Evolutionary conservation across 176 grass and related monocot genomes (phyloP), one percentile per base, ranked within the genome.

Genomic region (Oryza longistaminata): DNA sequence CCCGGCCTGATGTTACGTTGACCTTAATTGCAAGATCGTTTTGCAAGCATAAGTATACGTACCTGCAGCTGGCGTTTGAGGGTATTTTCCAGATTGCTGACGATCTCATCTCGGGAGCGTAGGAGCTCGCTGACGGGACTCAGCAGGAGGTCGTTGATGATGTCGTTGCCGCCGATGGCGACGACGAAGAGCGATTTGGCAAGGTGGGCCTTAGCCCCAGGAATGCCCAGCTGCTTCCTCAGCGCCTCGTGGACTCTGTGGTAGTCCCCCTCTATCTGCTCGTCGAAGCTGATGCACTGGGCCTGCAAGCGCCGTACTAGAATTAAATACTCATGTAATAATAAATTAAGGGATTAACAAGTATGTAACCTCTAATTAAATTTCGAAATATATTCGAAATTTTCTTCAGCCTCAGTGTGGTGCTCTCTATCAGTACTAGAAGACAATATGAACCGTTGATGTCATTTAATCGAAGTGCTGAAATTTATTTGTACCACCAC

Each of bases 111-210:
- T 2, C 74, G 39, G 27, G 74, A 49, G 22, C 0, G 58, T 34
- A 35, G 42, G 68, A 84, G n/a, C 22, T 84, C 76, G 44, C 45
- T 73, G 73, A 55, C 3, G 0, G 75, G 49, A 62, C 65, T 43
- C 7, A 75, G 74, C 43, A 46, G 76, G 7, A 80, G 82, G 64
- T 84, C 83, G 37, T 75, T 70, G 14, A 93, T 31, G 1, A 97
- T 87, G 43, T 93, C 94, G 70, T 97, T 97, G 85, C 94, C 89
- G 16, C 94, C 89, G 31, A 97, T 90, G 13, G 88, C 75, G 31
- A 97, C 46, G n/a, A 26, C 65, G 44, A 97, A 97, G 39, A 97
- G 70, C 52, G 94, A 97, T 40, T 46, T 79, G 64, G 84, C 81
- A 12, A 97, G 81, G 76, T 91, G 94, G 9, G 27, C n/a, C 26